phyloP scores from a whole-genome alignment of 495 filamentous ascomycete species.

The Friedmanniomyces simplex region DNA sequence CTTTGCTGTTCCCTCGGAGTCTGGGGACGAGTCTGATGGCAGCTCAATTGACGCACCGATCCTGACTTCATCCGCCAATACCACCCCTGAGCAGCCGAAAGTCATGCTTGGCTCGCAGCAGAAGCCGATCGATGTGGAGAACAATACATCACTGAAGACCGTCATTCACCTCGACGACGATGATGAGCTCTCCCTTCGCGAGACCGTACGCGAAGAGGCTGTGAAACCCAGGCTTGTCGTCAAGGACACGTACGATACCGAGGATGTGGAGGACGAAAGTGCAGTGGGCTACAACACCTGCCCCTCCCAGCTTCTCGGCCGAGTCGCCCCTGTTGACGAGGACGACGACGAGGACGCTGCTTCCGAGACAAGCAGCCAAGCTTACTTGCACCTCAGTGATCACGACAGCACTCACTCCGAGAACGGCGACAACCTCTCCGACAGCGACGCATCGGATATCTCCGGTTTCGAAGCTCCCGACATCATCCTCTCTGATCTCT shows the following conservation, averaged over 20 bases:
- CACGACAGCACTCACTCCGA: not conserved
- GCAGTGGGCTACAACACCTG: not conserved
- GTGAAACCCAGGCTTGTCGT: not conserved
- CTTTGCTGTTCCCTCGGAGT: slow-evolving; percentile 8
- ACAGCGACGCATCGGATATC: slow-evolving; percentile 5
- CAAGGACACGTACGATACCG: slow-evolving; percentile 4
- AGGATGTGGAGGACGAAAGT: not conserved
- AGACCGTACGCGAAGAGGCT: not conserved
- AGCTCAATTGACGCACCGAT: not conserved
- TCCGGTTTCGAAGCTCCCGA: no score
- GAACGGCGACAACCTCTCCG: slow-evolving; percentile 3
- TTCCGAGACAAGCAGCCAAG: not conserved
- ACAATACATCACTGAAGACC: no score
- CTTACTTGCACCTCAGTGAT: not conserved
- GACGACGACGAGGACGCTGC: not conserved
- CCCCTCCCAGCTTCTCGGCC: not conserved
- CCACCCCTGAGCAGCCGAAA: slow-evolving; percentile 5
- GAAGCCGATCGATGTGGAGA: slow-evolving; percentile 15
- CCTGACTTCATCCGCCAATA: slow-evolving; percentile 5
- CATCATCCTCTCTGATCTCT: no score
- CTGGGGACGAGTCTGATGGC: not conserved
- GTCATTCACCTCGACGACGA: slow-evolving; percentile 4
- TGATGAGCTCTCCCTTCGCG: not conserved
- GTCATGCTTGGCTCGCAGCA: slow-evolving; percentile 9
- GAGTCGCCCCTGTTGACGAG: not conserved